These are phyloP conservation scores for Paramecium sexaurelia DNA, from an alignment of 73 alveolate species.

Conservation along the genomic window DNA sequence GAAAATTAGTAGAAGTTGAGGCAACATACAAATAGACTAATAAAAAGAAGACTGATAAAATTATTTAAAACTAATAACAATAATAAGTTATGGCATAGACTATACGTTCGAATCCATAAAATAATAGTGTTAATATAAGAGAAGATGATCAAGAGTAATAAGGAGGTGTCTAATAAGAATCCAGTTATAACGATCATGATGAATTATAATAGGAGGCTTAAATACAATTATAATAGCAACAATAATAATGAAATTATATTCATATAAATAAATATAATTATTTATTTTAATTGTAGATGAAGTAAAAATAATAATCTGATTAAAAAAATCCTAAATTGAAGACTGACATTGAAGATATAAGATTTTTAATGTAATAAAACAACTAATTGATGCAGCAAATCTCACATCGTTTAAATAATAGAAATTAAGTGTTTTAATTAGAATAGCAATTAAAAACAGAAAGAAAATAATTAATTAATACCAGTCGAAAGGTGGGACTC, in stretches of 20 bases:
- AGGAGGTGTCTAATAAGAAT: neutral
- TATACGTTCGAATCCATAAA: neutral
- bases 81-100: slow-evolving; percentile 30
- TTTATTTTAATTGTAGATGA: neutral
- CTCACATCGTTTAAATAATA: neutral
- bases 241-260: neutral
- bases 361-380: neutral
- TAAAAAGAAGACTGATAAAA: neutral
- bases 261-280: neutral
- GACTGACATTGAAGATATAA: neutral
- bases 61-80: neutral
- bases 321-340: neutral
- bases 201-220: slow-evolving; percentile 20
- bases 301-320: slow-evolving; percentile 9
- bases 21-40: neutral
- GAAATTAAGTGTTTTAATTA: neutral
- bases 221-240: neutral
- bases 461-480: neutral
- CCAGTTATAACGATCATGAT: slow-evolving; percentile 9
- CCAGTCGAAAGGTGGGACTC: neutral
- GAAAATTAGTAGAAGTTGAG: slow-evolving; percentile 15
- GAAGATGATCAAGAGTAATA: slow-evolving; percentile 15
- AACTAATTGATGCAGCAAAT: neutral
- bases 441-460: neutral
- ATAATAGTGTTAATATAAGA: neutral